Evolutionary conservation across 208 protist genomes (phyloP), one percentile per base, ranked within the genome.

Genomic region (Blechomonas ayalai): DNA sequence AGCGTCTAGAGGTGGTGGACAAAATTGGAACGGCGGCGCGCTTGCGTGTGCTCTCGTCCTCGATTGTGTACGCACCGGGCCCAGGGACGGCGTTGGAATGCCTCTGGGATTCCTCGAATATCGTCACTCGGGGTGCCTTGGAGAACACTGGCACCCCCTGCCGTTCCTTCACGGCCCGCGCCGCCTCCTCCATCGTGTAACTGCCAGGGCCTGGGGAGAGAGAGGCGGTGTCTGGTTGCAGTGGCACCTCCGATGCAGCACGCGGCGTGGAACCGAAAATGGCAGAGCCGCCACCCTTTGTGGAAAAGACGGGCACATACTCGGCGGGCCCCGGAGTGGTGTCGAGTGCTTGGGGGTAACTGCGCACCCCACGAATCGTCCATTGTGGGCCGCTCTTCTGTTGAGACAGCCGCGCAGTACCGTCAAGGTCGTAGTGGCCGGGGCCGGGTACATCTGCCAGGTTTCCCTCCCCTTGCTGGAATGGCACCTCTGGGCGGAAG

Each of bases 181-280:
- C n/a, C 24, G 33, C 26, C 20, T 22, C 5, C 18, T 42, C 19
- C 13, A 28, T 43, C 31, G 59, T 55, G 42, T 80, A 80, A 27
- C 52, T 58, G 12, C 62, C 72, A 2, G 72, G 72, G 2, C 72
- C 72, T 12, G 72, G 72, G 35, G 47, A 4, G 4, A 15, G n/a
- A 10, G 53, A 39, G 3, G 32, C 41, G 4, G 7, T 16, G 27
- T 38, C 12, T 12, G 27, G 26, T n/a, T 28, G 37, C 5, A 34
- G 50, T 45, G 45, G 39, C 41, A 56, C 2, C 4, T 48, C 16
- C 28, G 50, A 51, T 32, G 58, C 50, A 9, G 58, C 58, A 12
- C 43, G 56, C 16, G 43, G 7, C 40, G 58, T 58, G 4, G 52
- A 19, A n/a, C 50, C 37, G 9, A 51, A 43, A 13, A 28, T 38